Base-by-base conservation (phyloP, 352 stramenopile genomes). In the Pythium sukuiense region DNA sequence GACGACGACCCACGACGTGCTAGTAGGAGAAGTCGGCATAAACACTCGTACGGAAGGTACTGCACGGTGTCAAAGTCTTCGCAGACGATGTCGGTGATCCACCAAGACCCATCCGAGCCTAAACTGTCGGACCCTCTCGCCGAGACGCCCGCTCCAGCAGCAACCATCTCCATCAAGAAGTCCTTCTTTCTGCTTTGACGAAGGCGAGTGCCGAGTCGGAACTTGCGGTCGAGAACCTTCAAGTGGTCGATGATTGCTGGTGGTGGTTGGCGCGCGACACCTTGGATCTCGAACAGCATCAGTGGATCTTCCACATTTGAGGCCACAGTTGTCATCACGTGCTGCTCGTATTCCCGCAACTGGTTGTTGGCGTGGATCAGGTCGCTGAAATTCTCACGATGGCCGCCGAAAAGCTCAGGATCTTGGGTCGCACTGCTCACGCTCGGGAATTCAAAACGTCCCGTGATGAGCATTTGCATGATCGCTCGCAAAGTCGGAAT, bases 121-220 rank as follows among this genome's bases (percentile, higher is more conserved):
- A 3, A 20, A 13, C 12, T 33, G 7, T 35, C 61, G 20, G 70
- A 74, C 8, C 69, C 67, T 5, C 57, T 60, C 33, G 59, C 59
- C 9, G 50, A 50, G 1, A 46, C 50, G 49, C 58, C 69, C 55
- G 18, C 60, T 48, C 62, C 86, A 59, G 41, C 78, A 73, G 45
- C 65, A 26, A 96, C 85, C 87, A 96, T 96, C 52, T 94, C 85
- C 83, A 93, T 96, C 1, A 96, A 61, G 46, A 96, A 96, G 53
- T 94, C 87, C 20, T 80, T 87, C 41, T 75, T 78, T 37, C 87
- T 79, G 50, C 81, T 90, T 61, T 94, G 83, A 3, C 87, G 87
- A 63, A 96, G 76, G 27, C 87, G 84, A 43, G 85, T 80, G 12
- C 87, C 87, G 11, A 96, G 81, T 41, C 85, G 87, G 46, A 93